Conservation (phyloP, 495 filamentous ascomycete genomes). For the Penicillium crystallinum region DNA sequence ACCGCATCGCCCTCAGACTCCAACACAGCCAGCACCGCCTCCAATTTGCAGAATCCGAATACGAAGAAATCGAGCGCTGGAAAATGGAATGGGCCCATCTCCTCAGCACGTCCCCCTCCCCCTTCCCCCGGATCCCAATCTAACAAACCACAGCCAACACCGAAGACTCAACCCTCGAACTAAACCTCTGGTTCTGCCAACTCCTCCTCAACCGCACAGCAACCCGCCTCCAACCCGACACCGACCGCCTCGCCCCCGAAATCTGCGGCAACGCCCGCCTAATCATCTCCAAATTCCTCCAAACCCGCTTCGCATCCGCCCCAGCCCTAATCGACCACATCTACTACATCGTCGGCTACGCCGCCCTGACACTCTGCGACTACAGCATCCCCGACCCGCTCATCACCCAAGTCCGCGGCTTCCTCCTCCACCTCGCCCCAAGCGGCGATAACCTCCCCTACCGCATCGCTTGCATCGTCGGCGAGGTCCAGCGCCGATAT, state of each 20-base stretch:
- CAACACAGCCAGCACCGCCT: slow-evolving; percentile 29
- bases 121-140: not conserved
- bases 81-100: slow-evolving; percentile 39
- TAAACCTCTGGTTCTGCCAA: slow-evolving; percentile 38
- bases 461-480: slow-evolving; percentile 27
- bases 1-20: slow-evolving; percentile 28
- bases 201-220: slow-evolving; percentile 36
- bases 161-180: slow-evolving; percentile 30
- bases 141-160: slow-evolving; percentile 23
- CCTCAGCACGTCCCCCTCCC: slow-evolving; percentile 17
- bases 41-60: slow-evolving; percentile 27
- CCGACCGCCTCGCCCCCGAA: slow-evolving; percentile 26
- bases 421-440: slow-evolving; percentile 34
- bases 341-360: slow-evolving; percentile 38
- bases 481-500: slow-evolving; percentile 27
- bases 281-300: slow-evolving; percentile 33
- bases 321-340: slow-evolving; percentile 34
- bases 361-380: slow-evolving; percentile 39
- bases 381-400: slow-evolving; percentile 34
- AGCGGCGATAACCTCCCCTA: slow-evolving; percentile 36
- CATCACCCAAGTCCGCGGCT: slow-evolving; percentile 35
- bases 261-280: slow-evolving; percentile 32
- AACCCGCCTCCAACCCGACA: slow-evolving; percentile 23
- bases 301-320: slow-evolving; percentile 27
- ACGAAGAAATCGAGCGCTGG: slow-evolving; percentile 38